Conservation (phyloP, 305 asterid species). For the Petunia hybrid region DNA sequence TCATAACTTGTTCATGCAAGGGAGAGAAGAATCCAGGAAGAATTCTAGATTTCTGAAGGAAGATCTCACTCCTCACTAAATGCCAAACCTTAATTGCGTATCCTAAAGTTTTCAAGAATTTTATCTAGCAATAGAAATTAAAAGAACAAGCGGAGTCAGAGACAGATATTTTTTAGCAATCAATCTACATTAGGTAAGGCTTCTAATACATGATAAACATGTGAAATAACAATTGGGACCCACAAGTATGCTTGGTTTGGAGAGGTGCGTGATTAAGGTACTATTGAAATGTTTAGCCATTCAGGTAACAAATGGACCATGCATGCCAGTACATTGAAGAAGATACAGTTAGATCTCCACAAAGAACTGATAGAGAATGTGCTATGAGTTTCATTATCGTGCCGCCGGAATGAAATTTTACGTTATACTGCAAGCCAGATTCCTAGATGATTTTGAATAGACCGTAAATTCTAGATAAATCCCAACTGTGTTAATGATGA, state of each 20-base stretch:
- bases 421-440: not conserved
- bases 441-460: not conserved
- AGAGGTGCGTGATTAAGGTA: not conserved
- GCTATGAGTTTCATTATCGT: too few species aligned
- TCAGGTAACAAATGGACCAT: conserved; percentile 19
- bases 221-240: not conserved
- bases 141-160: conserved; percentile 19
- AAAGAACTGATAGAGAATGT: too few species aligned
- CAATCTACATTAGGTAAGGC: conserved; percentile 16
- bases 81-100: not conserved
- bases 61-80: conserved; percentile 4
- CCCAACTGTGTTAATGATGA: not conserved
- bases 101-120: not conserved
- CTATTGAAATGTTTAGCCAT: conserved; percentile 13
- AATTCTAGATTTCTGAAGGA: not conserved
- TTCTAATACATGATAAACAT: not conserved
- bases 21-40: not conserved
- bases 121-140: not conserved
- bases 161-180: conserved; percentile 2
- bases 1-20: not conserved
- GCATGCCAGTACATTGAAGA: conserved; percentile 10
- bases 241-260: not conserved
- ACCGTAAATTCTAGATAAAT: conserved; percentile 14
- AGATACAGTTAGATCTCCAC: not conserved
- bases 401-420: not conserved